Evolutionary conservation across 306 rosid genomes (phyloP), one percentile per base, ranked within the genome.

Genomic region (Morella rubra): DNA sequence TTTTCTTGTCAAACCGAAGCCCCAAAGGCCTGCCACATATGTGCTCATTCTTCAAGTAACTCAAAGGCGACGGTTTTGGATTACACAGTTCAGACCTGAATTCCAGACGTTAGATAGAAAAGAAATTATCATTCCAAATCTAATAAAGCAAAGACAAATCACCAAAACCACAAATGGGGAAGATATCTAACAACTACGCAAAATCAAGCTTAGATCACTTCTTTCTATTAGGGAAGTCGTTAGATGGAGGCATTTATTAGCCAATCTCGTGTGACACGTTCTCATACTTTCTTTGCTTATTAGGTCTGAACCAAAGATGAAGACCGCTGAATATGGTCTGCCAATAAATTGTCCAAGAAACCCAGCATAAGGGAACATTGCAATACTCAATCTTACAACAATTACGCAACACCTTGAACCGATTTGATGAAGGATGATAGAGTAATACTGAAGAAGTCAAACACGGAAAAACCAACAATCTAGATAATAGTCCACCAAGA

Each of bases 1-100:
- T 90, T 83, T 89, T 92, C 93, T 92, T 92, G 90, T 94, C 76
- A 81, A 94, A 94, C 55, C 97, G 93, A 15, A 92, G 91, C 55
- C 98, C 97, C 84, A 94, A 71, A 75, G 98, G 98, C 84, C 98
- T 89, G 69, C 98, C 98, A 73, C 98, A 94, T 42, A 94, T 89
- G 85, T 94, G 97, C 70, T 94, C 98, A 73, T 84, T 86, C 84
- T 72, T 84, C 79, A 85, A 58, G 85, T 92, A 92, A 79, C 97
- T 89, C 44, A 90, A 65, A 46, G 95, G 84, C n/a, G 90, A 81
- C 55, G 86, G 84, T 76, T 84, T 83, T 22, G 98, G 96, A 67
- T 88, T 86, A 76, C 98, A 92, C 65, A 92, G 41, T 44, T 81
- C 91, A 69, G 97, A 90, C 86, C 97, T 95, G 89, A 41, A 71